Evolutionary conservation across 768 basidiomycete species (phyloP), one percentile per base, ranked within the genome.

Genomic region (Cystobasidium tubakii): DNA sequence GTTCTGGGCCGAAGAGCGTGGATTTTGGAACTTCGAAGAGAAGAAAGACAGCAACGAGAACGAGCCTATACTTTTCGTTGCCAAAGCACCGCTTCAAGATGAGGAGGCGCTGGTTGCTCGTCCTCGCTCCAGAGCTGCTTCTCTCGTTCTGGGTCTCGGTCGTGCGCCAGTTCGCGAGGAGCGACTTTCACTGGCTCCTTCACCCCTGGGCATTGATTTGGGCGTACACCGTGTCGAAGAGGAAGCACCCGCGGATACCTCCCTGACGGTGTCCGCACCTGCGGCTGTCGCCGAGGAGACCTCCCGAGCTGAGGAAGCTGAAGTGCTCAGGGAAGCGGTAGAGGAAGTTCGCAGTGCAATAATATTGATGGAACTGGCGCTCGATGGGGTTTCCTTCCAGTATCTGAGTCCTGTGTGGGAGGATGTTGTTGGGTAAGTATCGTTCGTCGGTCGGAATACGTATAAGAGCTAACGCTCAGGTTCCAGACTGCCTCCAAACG

Each of bases 401-500:
- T 99, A 93, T 90, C 86, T 95, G 57, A 98, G 96, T 82, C 91
- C 94, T 79, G 92, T 94, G 0, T 98, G 96, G 91, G 84, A 87
- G 78, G 87, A 89, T 67, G 91, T 98, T 27, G 87, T 95, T 67
- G 91, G 90, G 92, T 92, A 82, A 76, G 90, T 80, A 62, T 31
- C n/a, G 23, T 31, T 67, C 15, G 27, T 6, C 27, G 55, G 17
- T 1, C 70, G 31, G 50, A 76, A 62, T 6, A 42, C 29, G 60
- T 60, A 46, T 43, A 2, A n/a, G 54, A 31, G 62, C 50, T 29
- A 39, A 76, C 50, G 50, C 72, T 13, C 77, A 97, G 96, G 13
- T 86, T 90, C 36, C 90, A 94, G 73, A 89, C 92, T 25, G 88
- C 90, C 36, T 60, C 57, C 57, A 17, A 60, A 34, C 23, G 88